Evolutionary conservation across 192 early-diverging fungal species (phyloP).

Genomic region (Glomus cerebriforme): DNA sequence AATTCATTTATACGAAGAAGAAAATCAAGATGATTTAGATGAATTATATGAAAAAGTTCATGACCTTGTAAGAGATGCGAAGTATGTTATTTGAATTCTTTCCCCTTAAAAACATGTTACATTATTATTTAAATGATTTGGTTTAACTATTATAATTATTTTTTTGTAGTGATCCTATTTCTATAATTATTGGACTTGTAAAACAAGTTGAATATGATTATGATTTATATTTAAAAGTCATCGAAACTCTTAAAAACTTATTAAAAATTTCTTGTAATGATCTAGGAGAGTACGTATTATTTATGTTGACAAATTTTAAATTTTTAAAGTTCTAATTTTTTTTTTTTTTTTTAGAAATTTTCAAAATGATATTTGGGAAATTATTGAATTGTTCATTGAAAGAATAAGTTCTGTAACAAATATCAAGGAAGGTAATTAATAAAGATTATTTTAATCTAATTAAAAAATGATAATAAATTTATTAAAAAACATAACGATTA

Average conservation of each 20-base stretch:
- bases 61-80: constrained; percentile 35
- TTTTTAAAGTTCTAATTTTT: no score
- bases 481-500: no score
- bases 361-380: constrained; percentile 52
- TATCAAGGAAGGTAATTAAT: constrained; percentile 35
- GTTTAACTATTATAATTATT: background rate
- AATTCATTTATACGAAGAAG: constrained; percentile 47
- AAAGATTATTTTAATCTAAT: background rate
- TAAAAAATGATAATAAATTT: background rate
- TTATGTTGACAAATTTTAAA: no score
- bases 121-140: background rate
- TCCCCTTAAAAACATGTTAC: background rate
- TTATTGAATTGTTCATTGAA: constrained; percentile 49
- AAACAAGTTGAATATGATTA: constrained; percentile 36
- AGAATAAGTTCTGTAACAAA: constrained; percentile 38
- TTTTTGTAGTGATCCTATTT: constrained; percentile 4
- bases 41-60: constrained; percentile 44
- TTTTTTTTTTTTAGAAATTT: constrained; percentile 38
- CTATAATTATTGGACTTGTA: constrained; percentile 29
- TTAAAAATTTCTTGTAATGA: constrained; percentile 20
- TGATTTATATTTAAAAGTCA: constrained; percentile 38
- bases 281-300: constrained; percentile 3
- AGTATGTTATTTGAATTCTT: background rate
- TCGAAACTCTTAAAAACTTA: constrained; percentile 40
- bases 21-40: constrained; percentile 45